Evolutionary conservation across 441 rosid genomes (phyloP).

Genomic region (California macrophylla): DNA sequence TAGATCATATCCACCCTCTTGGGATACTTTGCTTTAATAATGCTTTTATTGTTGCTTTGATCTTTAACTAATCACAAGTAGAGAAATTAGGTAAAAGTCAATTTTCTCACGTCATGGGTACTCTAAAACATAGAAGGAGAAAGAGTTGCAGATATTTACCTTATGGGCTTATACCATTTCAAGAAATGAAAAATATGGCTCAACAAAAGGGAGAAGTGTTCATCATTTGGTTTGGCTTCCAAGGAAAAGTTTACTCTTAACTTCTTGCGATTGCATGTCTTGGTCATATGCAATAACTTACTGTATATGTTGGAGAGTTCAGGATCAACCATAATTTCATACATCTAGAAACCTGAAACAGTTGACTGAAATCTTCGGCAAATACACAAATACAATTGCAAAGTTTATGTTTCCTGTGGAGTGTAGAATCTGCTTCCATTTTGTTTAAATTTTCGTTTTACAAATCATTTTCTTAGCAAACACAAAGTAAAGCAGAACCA

Average conservation of each 20-base stretch:
- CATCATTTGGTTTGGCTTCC: background rate
- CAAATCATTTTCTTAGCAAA: background rate
- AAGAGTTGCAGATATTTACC: background rate
- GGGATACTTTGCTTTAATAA: slow-evolving; percentile 10
- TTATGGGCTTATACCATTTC: background rate
- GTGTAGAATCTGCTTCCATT: background rate
- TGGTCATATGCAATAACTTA: background rate
- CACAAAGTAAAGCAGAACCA: background rate
- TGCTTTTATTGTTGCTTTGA: slow-evolving; percentile 9
- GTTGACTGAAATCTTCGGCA: background rate
- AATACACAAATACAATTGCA: background rate
- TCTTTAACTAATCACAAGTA: slow-evolving; percentile 21
- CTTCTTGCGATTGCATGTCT: background rate
- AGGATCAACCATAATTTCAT: background rate
- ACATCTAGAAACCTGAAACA: background rate
- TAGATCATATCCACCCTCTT: slow-evolving; percentile 5
- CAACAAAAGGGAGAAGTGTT: background rate
- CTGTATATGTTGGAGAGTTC: background rate
- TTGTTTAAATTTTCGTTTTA: background rate
- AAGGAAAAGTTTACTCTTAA: background rate
- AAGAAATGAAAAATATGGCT: background rate
- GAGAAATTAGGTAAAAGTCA: slow-evolving; percentile 34
- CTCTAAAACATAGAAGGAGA: slow-evolving; percentile 10
- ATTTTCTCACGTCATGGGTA: slow-evolving; percentile 21
- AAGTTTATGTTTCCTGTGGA: background rate